Evolutionary conservation across 2,329 filamentous ascomycete species (phyloP), one percentile per base, ranked within the genome.

Genomic region (Rugonectria rugulosa): DNA sequence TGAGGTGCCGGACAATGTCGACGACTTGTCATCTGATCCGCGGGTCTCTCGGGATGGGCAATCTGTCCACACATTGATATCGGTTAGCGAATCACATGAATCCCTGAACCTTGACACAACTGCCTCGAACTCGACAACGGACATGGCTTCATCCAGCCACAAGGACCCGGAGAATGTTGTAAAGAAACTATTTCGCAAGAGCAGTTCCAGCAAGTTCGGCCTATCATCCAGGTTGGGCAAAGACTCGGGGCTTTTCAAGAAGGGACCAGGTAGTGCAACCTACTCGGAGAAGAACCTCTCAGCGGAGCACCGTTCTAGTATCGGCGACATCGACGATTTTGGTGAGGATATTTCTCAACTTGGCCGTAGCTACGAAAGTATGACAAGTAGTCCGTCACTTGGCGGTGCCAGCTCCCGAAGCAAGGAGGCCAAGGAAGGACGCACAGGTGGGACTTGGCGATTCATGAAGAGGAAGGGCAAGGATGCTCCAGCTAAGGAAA

Each of bases 151-250:
- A n/a, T 67, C 72, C 3, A 73, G 72, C 27, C 57, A 70, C 24
- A 83, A 82, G 64, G 77, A 85, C 52, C 74, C 79, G 59, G 83
- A 86, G 47, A 84, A 84, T 59, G 82, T 84, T 49, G 75, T 87
- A 61, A 76, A 81, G 68, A 83, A 87, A 68, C 76, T 88, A 43
- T 81, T 88, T 52, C 82, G 86, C 26, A 88, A 88, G 73, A 83
- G 85, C 44, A 87, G 84, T 69, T 85, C 84, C 6, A 81, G 83
- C 71, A 88, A 88, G 73, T 88, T 88, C 69, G 84, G 83, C 69
- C 75, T 88, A 56, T 80, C 85, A 11, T 84, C 83, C 43, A 71
- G 83, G 54, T 66, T 82, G 17, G 77, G 78, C 46, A 88, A 85
- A 65, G 81, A 83, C 41, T 78, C 79, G 23, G 70, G 75, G 9